Percentiles rank a stretch among this genome's conserved stretches.
Evolutionary conservation across 2,329 filamentous ascomycete genomes (phyloP).

Genomic region (Penicillium paneum): DNA sequence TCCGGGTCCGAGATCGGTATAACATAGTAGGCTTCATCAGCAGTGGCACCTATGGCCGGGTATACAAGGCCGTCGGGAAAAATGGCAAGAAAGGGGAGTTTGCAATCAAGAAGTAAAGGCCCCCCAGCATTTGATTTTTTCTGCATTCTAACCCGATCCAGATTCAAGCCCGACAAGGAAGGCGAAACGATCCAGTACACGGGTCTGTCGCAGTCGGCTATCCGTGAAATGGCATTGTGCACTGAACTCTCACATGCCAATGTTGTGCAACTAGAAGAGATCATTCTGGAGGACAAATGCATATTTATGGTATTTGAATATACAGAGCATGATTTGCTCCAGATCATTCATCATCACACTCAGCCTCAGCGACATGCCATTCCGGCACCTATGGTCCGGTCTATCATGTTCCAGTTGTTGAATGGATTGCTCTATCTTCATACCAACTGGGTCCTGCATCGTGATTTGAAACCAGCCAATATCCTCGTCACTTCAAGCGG

Average conservation of each 20-base stretch:
- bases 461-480: constrained; percentile 95
- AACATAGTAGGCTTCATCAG: constrained; percentile 98
- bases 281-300: constrained; percentile 96
- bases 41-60: constrained; percentile 93
- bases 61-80: constrained; percentile 88
- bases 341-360: constrained; percentile 97
- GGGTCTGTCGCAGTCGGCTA: constrained; percentile 93
- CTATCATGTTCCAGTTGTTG: constrained; percentile 91
- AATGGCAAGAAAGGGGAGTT: constrained; percentile 76
- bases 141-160: constrained; percentile 30
- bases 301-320: constrained; percentile 99
- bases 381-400: constrained; percentile 82
- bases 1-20: constrained; percentile 87
- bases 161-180: constrained; percentile 96
- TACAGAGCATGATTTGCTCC: constrained; percentile 92
- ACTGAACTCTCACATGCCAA: constrained; percentile 86
- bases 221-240: constrained; percentile 96
- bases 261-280: constrained; percentile 86
- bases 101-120: constrained; percentile 86
- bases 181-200: constrained; percentile 93
- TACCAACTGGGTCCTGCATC: constrained; percentile 93
- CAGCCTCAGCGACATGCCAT: constrained; percentile 85
- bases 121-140: background rate
- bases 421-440: constrained; percentile 95
- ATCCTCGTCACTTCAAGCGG: constrained; percentile 95